Evolutionary conservation across 2,329 filamentous ascomycete genomes (phyloP), one percentile per base, ranked within the genome.

Genomic region (Hymenoscyphus fraxineus): DNA sequence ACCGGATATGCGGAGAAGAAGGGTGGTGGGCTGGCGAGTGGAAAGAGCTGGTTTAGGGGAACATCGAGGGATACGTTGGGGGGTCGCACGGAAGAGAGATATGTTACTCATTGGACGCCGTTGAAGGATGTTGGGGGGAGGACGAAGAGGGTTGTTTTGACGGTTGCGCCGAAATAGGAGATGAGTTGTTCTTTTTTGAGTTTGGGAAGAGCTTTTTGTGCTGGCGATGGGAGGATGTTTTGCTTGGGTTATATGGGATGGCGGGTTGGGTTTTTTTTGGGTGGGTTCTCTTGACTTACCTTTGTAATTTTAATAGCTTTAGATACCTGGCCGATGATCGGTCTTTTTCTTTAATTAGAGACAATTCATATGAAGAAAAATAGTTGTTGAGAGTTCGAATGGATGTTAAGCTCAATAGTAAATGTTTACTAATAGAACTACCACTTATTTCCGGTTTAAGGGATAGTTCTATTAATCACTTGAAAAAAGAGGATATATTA

Each of bases 71-170:
- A 51, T 51, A 6, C 13, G n/a, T 54, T 58, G 12, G 66, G 65
- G 15, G 64, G 64, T 0, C 70, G 67, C 51, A 58, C 68, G 0
- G 72, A 73, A 59, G 71, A 74, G 64, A 66, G 65, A 58, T 73
- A 73, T 62, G 63, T 72, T 22, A 74, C 72, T 32, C 79, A 80
- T 70, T 80, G 78, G 77, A 80, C 79, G 54, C 78, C 78, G 12
- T 66, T 78, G 67, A 80, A 80, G 69, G 76, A 79, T 67, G 76
- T 78, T 62, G 65, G 69, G 7, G 73, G 73, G 1, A 64, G 56
- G 12, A 71, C 75, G 13, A 70, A 57, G n/a, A 77, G 71, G 67
- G 72, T 77, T 19, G 73, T 78, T 59, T 67, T 78, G 57, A 77
- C 73, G 38, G 68, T 74, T 61, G 70, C 71, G 12, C 72, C 72